These are phyloP conservation scores for Biscogniauxia sp. DNA, from an alignment of 2,329 filamentous ascomycete species.

Conservation along the genomic window DNA sequence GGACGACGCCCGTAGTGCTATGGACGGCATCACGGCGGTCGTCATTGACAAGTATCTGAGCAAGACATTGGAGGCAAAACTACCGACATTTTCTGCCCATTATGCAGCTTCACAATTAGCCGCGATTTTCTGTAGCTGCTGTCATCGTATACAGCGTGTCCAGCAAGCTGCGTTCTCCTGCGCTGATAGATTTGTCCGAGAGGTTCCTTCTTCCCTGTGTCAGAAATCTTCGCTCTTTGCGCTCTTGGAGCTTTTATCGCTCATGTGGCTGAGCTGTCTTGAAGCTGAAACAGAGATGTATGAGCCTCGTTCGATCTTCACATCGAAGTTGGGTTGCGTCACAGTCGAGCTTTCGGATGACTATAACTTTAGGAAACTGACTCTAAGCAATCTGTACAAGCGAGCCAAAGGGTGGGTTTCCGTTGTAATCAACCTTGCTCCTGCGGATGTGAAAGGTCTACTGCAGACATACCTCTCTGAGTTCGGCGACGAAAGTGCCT, in stretches of 20 bases:
- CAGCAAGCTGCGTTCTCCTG: constrained; percentile 82
- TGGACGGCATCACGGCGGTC: constrained; percentile 63
- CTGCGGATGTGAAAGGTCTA: constrained; percentile 90
- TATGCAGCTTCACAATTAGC: constrained; percentile 88
- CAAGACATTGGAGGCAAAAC: constrained; percentile 68
- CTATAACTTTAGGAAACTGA: constrained; percentile 76
- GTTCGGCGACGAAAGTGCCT: constrained; percentile 85
- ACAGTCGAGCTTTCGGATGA: constrained; percentile 91
- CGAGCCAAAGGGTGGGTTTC: constrained; percentile 80
- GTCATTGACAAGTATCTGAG: constrained; percentile 77
- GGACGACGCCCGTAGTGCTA: constrained; percentile 60
- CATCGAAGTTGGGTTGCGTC: constrained; percentile 73
- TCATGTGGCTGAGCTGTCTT: constrained; percentile 94
- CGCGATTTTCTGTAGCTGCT: constrained; percentile 81
- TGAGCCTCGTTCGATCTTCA: constrained; percentile 78
- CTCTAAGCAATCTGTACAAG: constrained; percentile 73
- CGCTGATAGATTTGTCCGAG: constrained; percentile 79
- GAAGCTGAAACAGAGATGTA: constrained; percentile 95
- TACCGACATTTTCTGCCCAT: constrained; percentile 81
- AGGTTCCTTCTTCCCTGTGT: constrained; percentile 86
- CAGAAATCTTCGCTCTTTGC: constrained; percentile 90
- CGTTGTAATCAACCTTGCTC: constrained; percentile 76
- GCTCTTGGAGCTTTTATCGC: constrained; percentile 82
- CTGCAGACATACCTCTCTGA: constrained; percentile 96
- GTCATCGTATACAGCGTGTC: constrained; percentile 87